These are phyloP conservation scores for Colletotrichum sp. DNA, from an alignment of 2,329 filamentous ascomycete species.

Conservation along the genomic window DNA sequence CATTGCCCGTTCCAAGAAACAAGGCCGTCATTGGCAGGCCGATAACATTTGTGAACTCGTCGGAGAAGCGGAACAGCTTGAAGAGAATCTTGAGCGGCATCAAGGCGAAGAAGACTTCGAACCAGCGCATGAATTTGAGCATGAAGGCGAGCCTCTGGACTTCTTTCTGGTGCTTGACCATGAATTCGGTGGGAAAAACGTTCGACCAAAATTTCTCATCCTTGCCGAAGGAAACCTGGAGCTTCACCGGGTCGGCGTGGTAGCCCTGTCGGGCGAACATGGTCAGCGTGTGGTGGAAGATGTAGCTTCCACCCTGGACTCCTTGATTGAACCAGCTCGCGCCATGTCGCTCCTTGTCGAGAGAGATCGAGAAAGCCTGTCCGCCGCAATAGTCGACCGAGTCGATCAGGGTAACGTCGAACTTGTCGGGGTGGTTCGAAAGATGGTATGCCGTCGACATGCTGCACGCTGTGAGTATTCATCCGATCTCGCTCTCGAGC, in stretches of 20 bases:
- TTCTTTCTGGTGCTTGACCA: conserved; percentile 57
- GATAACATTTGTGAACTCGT: conserved; percentile 71
- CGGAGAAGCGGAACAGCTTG: conserved; percentile 67
- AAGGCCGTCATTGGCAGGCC: conserved; percentile 55
- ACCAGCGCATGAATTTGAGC: conserved; percentile 58
- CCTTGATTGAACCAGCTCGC: conserved; percentile 68
- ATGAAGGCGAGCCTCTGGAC: conserved; percentile 58
- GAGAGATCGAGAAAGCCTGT: conserved; percentile 65
- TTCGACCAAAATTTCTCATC: conserved; percentile 66
- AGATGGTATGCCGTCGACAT: conserved; percentile 66
- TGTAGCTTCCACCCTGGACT: conserved; percentile 62
- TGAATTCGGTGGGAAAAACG: conserved; percentile 61
- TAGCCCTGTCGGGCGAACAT: conserved; percentile 63
- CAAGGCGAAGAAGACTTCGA: conserved; percentile 60
- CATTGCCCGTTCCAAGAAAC: conserved; percentile 74
- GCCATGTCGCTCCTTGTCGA: conserved; percentile 63
- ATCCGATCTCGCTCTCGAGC: neutral
- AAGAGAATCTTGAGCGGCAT: conserved; percentile 66
- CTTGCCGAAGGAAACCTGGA: conserved; percentile 67
- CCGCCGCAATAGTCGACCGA: conserved; percentile 65
- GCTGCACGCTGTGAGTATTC: conserved; percentile 21
- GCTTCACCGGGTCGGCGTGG: conserved; percentile 52
- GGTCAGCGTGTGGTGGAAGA: conserved; percentile 68
- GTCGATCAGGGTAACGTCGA: conserved; percentile 63
- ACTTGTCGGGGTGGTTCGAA: conserved; percentile 62